These are phyloP conservation scores for Boletus fagicola DNA, from an alignment of 768 basidiomycete genomes.

Conservation along the genomic window DNA sequence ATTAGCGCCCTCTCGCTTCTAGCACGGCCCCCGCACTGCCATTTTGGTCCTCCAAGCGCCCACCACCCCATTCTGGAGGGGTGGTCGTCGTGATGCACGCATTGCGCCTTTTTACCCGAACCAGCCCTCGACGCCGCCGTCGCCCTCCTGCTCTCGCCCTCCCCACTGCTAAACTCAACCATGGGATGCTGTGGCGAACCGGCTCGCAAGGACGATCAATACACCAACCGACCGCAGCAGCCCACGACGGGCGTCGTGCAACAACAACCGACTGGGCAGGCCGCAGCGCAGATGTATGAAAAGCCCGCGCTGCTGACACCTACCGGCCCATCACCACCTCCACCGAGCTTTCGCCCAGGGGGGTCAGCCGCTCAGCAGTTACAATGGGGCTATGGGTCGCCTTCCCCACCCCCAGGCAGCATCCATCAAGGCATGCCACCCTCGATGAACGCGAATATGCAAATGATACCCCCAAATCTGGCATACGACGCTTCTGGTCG, in stretches of 20 bases:
- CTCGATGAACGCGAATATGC: not conserved
- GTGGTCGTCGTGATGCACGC: slow-evolving; percentile 2
- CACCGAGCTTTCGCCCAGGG: slow-evolving; percentile 34
- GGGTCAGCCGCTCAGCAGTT: slow-evolving; percentile 11
- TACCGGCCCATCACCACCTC: slow-evolving; percentile 45
- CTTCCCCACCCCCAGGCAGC: slow-evolving; percentile 33
- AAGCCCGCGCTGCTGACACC: slow-evolving; percentile 44
- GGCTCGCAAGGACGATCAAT: slow-evolving; percentile 30
- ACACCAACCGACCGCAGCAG: slow-evolving; percentile 33
- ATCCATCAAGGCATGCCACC: slow-evolving; percentile 3
- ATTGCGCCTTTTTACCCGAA: not conserved
- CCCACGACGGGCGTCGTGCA: slow-evolving; percentile 37
- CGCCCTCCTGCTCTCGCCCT: not conserved
- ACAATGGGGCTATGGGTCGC: slow-evolving; percentile 31
- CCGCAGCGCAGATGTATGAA: slow-evolving; percentile 36
- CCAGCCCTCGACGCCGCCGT: not conserved
- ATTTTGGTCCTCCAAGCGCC: slow-evolving; percentile 14
- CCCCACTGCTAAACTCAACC: not conserved
- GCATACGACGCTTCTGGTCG: not conserved
- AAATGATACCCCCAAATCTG: not conserved
- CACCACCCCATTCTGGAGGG: not conserved
- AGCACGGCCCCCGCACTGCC: slow-evolving; percentile 14
- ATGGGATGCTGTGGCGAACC: slow-evolving; percentile 74
- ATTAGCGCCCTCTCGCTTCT: slow-evolving; percentile 1
- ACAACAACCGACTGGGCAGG: slow-evolving; percentile 51